Evolutionary conservation across 345 rosid genomes (phyloP), one percentile per base, ranked within the genome.

Genomic region (Eucalyptus pauciflora): DNA sequence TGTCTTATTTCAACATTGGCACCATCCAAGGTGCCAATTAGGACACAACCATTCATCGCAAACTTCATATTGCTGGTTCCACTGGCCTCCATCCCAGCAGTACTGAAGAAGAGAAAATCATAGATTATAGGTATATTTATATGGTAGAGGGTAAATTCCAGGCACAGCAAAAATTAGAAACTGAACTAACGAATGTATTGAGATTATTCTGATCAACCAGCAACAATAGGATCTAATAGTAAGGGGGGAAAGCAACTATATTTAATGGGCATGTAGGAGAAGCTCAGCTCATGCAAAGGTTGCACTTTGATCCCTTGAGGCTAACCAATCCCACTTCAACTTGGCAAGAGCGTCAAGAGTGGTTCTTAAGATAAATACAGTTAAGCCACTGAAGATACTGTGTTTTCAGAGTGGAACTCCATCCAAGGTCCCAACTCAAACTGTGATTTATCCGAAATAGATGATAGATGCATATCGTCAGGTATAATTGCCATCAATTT

Each of bases 51-150:
- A 86, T 92, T 93, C 95, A 94, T 94, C 9, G 92, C 92, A 89
- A 94, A 94, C 92, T 94, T 94, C 93, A 93, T 94, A 85, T 94
- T 93, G 91, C 95, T 94, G 16, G 94, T 94, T 86, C 93, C 95
- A 88, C 94, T 94, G 20, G 96, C 96, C 90, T 94, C 94, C 95
- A 93, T 93, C 87, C 95, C 94, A 67, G 94, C 93, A 4, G 93
- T 94, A 88, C 96, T 94, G 80, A 20, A 60, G 87, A 14, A 64
- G 24, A n/a, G 54, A 16, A 45, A 37, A 76, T 76, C 48, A 76
- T 41, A 48, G 48, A 76, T 76, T 41, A 76, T 76, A 76, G 11
- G 48, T 41, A 76, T 10, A 76, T 76, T 76, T 76, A 20, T 41
- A 41, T 37, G 48, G 85, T 37, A 41, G 85, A 76, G 48, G 29